Base-by-base conservation (phyloP, 2,329 filamentous ascomycete genomes). In the Ophiostoma sp. region DNA sequence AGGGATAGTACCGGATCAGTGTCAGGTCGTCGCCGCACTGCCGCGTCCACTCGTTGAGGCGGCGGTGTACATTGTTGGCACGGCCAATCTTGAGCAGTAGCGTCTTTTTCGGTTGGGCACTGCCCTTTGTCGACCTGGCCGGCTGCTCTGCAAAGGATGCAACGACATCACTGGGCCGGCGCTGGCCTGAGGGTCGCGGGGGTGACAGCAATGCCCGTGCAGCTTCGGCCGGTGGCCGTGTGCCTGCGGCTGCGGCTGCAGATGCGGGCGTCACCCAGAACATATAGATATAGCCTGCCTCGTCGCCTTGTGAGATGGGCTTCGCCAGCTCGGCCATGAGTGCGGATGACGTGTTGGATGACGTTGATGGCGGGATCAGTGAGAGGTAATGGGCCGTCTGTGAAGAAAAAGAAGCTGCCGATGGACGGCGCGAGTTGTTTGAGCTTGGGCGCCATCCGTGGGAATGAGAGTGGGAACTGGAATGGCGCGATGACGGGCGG, bases 211-310 rank as follows among this genome's bases (percentile, higher is more conserved):
- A 81, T 13, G 86, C 84, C 10, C 86, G 83, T 27, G 87, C 85
- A 62, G 87, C 82, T 73, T 87, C 89, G 48, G 83, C 82, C 0
- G 89, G 83, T 0, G 87, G 83, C 0, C 84, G 81, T 0, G 85
- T 78, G 0, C 83, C 78, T 8, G 86, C 80, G 1, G 84, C 85
- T 48, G 86, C 78, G 0, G 83, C 78, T 7, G 86, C 80, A 2
- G 84, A 85, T 48, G 86, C 83, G 41, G 93, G 89, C 0, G 93
- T 97, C 31, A 97, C 85, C 93, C 94, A 97, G 84, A 98, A 99
- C 79, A 99, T 96, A 84, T 99, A 99, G 74, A 99, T 98, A 81
- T 95, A 99, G 52, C 95, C 95, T 15, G 90, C 83, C 75, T 96
- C 92, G 74, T 95, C 92, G 69, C 85, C 82, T 31, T 87, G 82